phyloP scores from a whole-genome alignment of 495 filamentous ascomycete genomes.

The Aspergillus baeticus region DNA sequence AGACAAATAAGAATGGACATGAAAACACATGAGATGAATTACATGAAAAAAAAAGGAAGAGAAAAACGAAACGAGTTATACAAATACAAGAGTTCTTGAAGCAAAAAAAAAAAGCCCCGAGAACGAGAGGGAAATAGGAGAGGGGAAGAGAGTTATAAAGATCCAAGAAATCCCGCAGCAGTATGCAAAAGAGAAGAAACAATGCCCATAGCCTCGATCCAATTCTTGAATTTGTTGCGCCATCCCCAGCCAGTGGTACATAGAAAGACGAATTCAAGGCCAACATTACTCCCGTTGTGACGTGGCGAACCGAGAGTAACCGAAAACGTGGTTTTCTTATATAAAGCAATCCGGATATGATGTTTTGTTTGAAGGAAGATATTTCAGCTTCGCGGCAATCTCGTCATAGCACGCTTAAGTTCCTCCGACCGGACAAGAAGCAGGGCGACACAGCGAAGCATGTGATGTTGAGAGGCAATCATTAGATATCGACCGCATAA shows the following conservation, averaged over 20 bases:
- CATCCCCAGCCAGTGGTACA: constrained; percentile 9
- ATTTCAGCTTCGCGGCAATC: not conserved
- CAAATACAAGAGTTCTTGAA: constrained; percentile 45
- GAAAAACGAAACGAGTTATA: constrained; percentile 31
- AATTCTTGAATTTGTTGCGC: constrained; percentile 12
- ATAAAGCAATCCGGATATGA: not conserved
- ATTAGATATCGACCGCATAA: constrained; percentile 4
- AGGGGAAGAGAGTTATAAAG: constrained; percentile 12
- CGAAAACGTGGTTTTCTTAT: not conserved
- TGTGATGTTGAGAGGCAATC: constrained; percentile 8
- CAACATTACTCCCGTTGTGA: not conserved
- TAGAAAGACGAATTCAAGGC: not conserved
- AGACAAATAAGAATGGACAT: constrained; percentile 23
- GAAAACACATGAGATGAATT: constrained; percentile 15
- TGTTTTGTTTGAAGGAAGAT: not conserved
- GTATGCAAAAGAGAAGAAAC: constrained; percentile 6
- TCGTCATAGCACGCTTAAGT: not conserved
- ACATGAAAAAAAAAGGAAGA: constrained; percentile 24
- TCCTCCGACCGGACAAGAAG: constrained; percentile 15
- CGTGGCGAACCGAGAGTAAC: no score
- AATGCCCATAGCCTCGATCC: constrained; percentile 11
- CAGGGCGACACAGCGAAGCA: constrained; percentile 1
- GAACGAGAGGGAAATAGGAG: constrained; percentile 21
- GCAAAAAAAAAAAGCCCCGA: constrained; percentile 28
- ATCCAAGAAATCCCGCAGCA: constrained; percentile 13